A percentile compares a stretch with the other conserved stretches of the same genome.
Evolutionary conservation across 1,284 basidiomycete genomes (phyloP).

Genomic region (Cryptococcus hybrid): DNA sequence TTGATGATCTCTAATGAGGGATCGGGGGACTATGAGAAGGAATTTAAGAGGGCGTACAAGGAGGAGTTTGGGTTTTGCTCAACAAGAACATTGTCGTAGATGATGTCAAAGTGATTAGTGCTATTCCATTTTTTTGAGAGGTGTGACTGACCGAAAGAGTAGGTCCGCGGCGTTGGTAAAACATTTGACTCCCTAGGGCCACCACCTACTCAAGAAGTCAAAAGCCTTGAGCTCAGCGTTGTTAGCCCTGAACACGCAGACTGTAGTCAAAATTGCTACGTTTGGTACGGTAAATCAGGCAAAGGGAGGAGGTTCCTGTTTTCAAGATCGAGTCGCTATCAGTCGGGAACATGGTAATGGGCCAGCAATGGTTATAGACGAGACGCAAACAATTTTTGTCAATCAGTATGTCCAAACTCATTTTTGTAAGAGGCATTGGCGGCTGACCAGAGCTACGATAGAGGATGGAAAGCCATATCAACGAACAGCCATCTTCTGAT

Average conservation of each 20-base stretch:
- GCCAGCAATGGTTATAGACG: constrained; percentile 41
- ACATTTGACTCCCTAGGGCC: constrained; percentile 80
- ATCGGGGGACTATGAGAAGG: constrained; percentile 72
- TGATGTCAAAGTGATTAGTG: constrained; percentile 72
- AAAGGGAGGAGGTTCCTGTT: constrained; percentile 67
- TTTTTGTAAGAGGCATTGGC: not conserved
- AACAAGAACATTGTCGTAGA: constrained; percentile 81
- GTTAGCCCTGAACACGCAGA: constrained; percentile 46
- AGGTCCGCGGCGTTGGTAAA: constrained; percentile 64
- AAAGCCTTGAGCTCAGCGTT: constrained; percentile 15
- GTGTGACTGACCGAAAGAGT: not conserved
- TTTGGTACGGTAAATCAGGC: constrained; percentile 18
- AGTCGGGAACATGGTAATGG: constrained; percentile 64
- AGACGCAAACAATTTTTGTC: constrained; percentile 42
- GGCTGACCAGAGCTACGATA: not conserved
- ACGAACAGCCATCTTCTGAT: constrained; percentile 13
- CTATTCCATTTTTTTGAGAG: not conserved
- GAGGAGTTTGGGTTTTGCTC: constrained; percentile 89
- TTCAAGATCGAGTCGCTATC: constrained; percentile 66
- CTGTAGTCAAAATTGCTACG: constrained; percentile 29
- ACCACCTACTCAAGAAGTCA: constrained; percentile 73
- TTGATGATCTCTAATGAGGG: constrained; percentile 76
- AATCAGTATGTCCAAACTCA: constrained; percentile 51
- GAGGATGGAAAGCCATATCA: constrained; percentile 9
- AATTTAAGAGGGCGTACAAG: constrained; percentile 74